These are phyloP conservation scores for Poa pratensis DNA, from an alignment of 176 grass and related monocot species.

Conservation along the genomic window DNA sequence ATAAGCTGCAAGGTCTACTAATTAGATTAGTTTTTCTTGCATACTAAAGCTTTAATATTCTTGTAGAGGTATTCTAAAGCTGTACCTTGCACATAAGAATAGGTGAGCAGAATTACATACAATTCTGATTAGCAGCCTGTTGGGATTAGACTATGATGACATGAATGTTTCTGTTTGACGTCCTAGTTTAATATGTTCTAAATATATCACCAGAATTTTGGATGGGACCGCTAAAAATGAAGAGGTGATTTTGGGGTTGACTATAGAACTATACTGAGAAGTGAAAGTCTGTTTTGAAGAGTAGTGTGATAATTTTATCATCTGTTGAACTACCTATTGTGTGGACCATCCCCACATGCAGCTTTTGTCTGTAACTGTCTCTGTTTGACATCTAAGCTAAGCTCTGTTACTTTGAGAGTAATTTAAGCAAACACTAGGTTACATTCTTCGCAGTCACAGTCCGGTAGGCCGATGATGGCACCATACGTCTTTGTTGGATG, in stretches of 20 bases:
- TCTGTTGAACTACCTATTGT: background rate
- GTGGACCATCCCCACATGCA: background rate
- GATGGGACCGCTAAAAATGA: background rate
- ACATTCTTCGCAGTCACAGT: background rate
- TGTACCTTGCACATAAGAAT: constrained; percentile 23
- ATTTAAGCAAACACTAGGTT: background rate
- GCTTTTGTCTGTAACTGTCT: background rate
- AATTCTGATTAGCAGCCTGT: constrained; percentile 6
- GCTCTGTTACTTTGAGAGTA: background rate
- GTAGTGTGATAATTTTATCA: background rate
- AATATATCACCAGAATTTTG: constrained; percentile 7
- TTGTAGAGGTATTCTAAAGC: background rate
- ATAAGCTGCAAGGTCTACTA: background rate
- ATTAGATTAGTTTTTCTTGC: background rate
- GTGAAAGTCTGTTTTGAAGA: background rate
- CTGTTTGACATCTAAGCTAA: background rate
- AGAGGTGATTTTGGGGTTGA: background rate
- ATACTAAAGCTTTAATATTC: background rate
- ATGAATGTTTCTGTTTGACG: background rate
- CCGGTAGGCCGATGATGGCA: background rate
- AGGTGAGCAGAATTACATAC: background rate
- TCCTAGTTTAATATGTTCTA: constrained; percentile 14
- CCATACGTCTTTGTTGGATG: background rate
- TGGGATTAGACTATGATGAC: constrained; percentile 33
- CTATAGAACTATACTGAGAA: background rate